Evolutionary conservation across 2,329 filamentous ascomycete species (phyloP).

Genomic region (Beauveria asiatica): DNA sequence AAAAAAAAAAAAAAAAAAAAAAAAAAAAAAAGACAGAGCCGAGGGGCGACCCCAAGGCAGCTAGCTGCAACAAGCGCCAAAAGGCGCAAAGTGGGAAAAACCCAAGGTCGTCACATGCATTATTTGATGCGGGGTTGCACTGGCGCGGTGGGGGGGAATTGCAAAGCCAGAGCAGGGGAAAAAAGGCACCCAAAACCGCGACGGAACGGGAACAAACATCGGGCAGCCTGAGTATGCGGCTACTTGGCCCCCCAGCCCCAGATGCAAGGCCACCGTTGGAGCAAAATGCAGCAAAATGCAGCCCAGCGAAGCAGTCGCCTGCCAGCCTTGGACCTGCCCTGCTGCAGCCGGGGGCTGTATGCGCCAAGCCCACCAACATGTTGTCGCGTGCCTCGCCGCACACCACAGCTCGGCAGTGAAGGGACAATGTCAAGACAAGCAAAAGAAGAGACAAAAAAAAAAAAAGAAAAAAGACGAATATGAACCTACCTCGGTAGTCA

Average conservation of each 20-base stretch:
- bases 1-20: not conserved
- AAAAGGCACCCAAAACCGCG: not conserved
- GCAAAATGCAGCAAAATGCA: not conserved
- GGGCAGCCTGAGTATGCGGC: not conserved
- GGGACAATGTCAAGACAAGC: not conserved
- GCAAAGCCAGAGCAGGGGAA: not conserved
- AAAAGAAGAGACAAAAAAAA: constrained; percentile 6
- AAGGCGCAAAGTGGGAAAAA: not conserved
- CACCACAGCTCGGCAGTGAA: not conserved
- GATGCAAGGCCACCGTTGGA: not conserved
- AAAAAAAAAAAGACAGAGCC: not conserved
- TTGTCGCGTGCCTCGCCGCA: constrained; percentile 1
- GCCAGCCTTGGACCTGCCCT: not conserved
- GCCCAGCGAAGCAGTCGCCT: not conserved
- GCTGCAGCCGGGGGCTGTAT: constrained; percentile 1
- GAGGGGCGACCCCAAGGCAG: not conserved
- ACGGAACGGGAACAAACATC: not conserved
- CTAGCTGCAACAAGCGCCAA: not conserved
- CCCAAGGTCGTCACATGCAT: constrained; percentile 6
- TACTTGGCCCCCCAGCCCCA: not conserved
- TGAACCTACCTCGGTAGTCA: constrained; percentile 77
- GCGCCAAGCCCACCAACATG: not conserved
- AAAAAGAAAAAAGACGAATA: constrained; percentile 11
- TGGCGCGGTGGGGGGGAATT: not conserved
- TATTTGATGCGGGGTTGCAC: constrained; percentile 9